Base-by-base conservation (phyloP, 2,329 filamentous ascomycete genomes). In the Aspergillus tubingensis region DNA sequence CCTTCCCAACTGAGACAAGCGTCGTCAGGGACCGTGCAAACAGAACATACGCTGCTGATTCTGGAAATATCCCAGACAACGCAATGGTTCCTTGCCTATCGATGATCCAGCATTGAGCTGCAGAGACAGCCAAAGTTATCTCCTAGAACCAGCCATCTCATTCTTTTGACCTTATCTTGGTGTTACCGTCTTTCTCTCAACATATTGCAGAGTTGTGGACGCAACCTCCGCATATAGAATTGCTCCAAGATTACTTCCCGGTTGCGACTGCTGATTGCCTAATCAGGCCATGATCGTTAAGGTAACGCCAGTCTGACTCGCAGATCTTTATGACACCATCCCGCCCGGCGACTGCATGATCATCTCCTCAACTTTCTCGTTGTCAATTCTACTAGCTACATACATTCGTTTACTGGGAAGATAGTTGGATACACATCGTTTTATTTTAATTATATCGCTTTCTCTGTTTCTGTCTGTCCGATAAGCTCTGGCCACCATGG, bases 291-390 rank as follows among this genome's bases (percentile, higher is more conserved):
- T 62, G 60, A 60, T 64, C 62, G 47, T 60, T 50, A 36, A 43
- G 19, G 44, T 60, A 50, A 44, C 49, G 17, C 7, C 19, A 39
- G 39, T 41, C 25, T 41, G 51, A 43, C 23, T 57, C 53, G 41
- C 52, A 54, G 48, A 63, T 63, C 60, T 56, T 32, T 32, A 56
- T 62, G 61, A 61, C 61, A 54, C 57, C 60, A 64, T 55, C 36
- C 54, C 47, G 47, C 30, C 47, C 47, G 32, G 11, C 47, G 25
- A 17, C 47, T 27, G 3, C 25, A 10, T 17, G 15, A 10, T n/a
- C 44, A 17, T 11, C 44, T 32, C 36, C 17, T 30, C 39, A 8
- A 51, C 32, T 43, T 17, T 49, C 11, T 53, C 36, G 27, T 43
- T 44, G 44, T 44, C 41, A 11, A 30, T 30, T 19, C n/a, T 17